Conservation (phyloP, 2,329 filamentous ascomycete genomes). For the Boeremia exigua region DNA sequence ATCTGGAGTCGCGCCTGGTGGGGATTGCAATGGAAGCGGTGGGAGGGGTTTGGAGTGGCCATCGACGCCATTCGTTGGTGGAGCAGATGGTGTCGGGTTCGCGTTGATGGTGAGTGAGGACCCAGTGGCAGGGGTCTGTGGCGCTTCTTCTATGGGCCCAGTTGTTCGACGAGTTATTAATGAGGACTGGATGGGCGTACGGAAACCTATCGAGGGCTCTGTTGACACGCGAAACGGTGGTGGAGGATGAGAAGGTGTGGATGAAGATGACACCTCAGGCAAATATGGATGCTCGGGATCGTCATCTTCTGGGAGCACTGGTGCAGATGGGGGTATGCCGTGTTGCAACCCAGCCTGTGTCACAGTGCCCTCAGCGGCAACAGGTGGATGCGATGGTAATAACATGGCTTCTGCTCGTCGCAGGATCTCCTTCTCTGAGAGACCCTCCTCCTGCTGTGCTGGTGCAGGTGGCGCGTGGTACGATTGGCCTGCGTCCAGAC, state of each 20-base stretch:
- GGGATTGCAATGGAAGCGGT: slow-evolving; percentile 31
- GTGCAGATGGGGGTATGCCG: slow-evolving; percentile 44
- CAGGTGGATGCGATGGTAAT: slow-evolving; percentile 79
- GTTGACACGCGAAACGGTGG: slow-evolving; percentile 32
- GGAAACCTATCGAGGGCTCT: slow-evolving; percentile 19
- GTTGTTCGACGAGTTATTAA: slow-evolving; percentile 26
- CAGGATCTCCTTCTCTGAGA: slow-evolving; percentile 83
- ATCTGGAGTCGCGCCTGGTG: slow-evolving; percentile 24
- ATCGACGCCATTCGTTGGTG: slow-evolving; percentile 19
- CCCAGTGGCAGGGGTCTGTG: slow-evolving; percentile 22
- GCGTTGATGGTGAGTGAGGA: slow-evolving; percentile 37
- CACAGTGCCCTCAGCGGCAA: slow-evolving; percentile 48
- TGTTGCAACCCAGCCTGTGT: slow-evolving; percentile 48
- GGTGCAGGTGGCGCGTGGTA: slow-evolving; percentile 61
- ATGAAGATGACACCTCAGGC: slow-evolving; percentile 27
- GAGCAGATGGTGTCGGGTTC: slow-evolving; percentile 7
- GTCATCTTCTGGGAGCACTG: slow-evolving; percentile 44
- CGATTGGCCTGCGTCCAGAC: slow-evolving; percentile 54
- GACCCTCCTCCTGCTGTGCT: slow-evolving; percentile 61
- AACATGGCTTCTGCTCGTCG: slow-evolving; percentile 78
- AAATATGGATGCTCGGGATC: slow-evolving; percentile 31
- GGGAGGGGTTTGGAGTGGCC: slow-evolving; percentile 27
- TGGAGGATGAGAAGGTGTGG: slow-evolving; percentile 31
- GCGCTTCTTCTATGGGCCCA: slow-evolving; percentile 19
- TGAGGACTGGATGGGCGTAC: slow-evolving; percentile 5